Evolutionary conservation across 2,329 filamentous ascomycete genomes (phyloP).

Genomic region (Ilyonectria robusta): DNA sequence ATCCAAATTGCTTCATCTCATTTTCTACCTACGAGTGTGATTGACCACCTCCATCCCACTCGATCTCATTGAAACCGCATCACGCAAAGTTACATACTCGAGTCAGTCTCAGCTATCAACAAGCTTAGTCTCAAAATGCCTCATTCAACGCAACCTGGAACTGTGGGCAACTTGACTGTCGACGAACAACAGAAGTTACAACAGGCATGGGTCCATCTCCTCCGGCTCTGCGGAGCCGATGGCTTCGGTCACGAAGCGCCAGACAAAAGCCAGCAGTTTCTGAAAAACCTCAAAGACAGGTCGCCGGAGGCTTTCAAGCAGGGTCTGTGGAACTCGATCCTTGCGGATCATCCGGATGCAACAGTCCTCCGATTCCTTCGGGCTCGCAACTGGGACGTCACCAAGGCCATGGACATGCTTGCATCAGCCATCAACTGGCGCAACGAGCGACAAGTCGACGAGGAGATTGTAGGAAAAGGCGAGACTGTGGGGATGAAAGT

Average conservation of each 20-base stretch:
- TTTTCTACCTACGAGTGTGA: no score
- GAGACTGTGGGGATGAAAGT: slow-evolving; percentile 50
- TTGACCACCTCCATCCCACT: no score
- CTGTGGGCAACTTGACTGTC: slow-evolving; percentile 35
- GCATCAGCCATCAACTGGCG: slow-evolving; percentile 55
- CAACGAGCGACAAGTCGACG: slow-evolving; percentile 50
- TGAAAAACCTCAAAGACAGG: slow-evolving; percentile 23
- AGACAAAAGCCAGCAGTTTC: slow-evolving; percentile 23
- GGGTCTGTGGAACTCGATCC: slow-evolving; percentile 32
- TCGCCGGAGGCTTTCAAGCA: slow-evolving; percentile 32
- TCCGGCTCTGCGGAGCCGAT: slow-evolving; percentile 32
- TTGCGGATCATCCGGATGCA: slow-evolving; percentile 59
- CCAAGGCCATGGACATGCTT: slow-evolving; percentile 93
- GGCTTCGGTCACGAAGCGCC: background rate
- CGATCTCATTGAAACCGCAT: no score
- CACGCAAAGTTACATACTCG: no score
- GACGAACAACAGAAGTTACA: slow-evolving; percentile 35
- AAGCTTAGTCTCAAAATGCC: slow-evolving; percentile 28
- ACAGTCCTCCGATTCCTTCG: slow-evolving; percentile 86
- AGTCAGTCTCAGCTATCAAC: background rate
- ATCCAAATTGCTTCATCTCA: no score
- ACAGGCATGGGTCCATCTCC: slow-evolving; percentile 39
- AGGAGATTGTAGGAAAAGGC: slow-evolving; percentile 51
- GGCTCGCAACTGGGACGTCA: slow-evolving; percentile 92
- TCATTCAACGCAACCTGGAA: slow-evolving; percentile 30